Conservation (phyloP, 176 grass and related monocot species). For the sorghum (Sorghum bicolor) region Sorghum_bicolor_NCBIv3 NC_012878.2:56239501-56240000, state of each 20-base stretch:
- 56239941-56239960: slow-evolving; percentile 45
- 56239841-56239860: slow-evolving; percentile 36
- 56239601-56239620: not conserved
- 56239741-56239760: slow-evolving; percentile 87
- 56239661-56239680: not conserved
- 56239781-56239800: slow-evolving; percentile 76
- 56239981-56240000: slow-evolving; percentile 35
- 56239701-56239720: not conserved
- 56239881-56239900: slow-evolving; percentile 49
- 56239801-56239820: slow-evolving; percentile 64
- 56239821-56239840: slow-evolving; percentile 32
- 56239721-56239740: slow-evolving; percentile 14
- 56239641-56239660: not conserved
- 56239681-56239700: not conserved
- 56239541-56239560: not conserved
- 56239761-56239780: slow-evolving; percentile 68
- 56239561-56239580: not conserved
- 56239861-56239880: slow-evolving; percentile 42
- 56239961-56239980: slow-evolving; percentile 31
- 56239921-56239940: slow-evolving; percentile 14
- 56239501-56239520: not conserved
- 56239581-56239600: not conserved
- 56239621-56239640: not conserved
- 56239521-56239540: not conserved
- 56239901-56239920: slow-evolving; percentile 44